Evolutionary conservation across 768 basidiomycete species (phyloP), one percentile per base, ranked within the genome.

Genomic region (Kwoniella sp.): DNA sequence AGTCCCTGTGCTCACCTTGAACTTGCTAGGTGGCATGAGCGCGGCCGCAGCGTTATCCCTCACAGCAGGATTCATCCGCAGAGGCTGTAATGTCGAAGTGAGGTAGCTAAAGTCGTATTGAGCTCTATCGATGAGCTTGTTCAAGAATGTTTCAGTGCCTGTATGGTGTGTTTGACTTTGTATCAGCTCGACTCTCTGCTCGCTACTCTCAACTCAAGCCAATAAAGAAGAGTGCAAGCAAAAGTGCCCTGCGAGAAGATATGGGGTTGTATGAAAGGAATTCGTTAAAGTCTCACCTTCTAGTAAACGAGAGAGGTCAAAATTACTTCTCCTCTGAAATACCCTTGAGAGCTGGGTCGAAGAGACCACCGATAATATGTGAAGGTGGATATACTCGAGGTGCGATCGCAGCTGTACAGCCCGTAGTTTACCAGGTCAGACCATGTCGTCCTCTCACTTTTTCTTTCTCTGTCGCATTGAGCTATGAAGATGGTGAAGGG

Each of bases 321-420:
- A 97, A 78, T 97, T 97, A 53, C 88, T 90, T 55, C 92, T 85
- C 61, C 89, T 83, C 74, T 92, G 88, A 70, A 99, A 98, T 71
- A 95, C 89, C 30, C 87, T 84, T 29, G 86, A 85, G 2, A 99
- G 83, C 77, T 97, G 93, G 2, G 88, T 83, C 1, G 87, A 89
- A 1, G 93, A 91, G 50, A 96, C 88, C 36, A 96, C 87, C 68
- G 91, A 93, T 27, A 97, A 80, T 60, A 98, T 90, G 80, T 96
- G 94, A 1, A 97, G 83, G 77, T 99, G 90, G 8, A 98, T 83
- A 80, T 96, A 96, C 79, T 98, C 95, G 64, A 99, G 85, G 82
- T 98, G 96, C 22, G 87, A 85, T 59, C 95, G 86, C 68, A 90
- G 88, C 95, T 98, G n/a, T n/a, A n/a, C n/a, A n/a, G n/a, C n/a